Evolutionary conservation across 805 yeast species (phyloP).

Genomic region (Candida maris): DNA sequence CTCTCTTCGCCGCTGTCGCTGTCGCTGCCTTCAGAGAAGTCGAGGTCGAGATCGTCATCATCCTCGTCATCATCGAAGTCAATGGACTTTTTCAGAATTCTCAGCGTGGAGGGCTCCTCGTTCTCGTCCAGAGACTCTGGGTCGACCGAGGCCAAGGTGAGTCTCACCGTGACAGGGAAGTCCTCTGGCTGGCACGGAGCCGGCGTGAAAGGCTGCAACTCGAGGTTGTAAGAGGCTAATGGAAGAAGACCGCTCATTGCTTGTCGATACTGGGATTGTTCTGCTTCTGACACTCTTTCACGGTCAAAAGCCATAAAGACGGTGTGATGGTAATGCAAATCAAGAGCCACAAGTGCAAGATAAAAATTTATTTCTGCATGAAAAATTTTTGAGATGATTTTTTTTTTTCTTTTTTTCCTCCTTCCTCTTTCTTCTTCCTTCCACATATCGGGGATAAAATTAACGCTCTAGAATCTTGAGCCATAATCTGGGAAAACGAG

Average conservation of each 20-base stretch:
- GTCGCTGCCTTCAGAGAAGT: constrained; percentile 42
- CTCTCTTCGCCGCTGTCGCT: constrained; percentile 40
- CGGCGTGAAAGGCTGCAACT: constrained; percentile 82
- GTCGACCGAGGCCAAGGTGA: constrained; percentile 94
- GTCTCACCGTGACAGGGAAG: constrained; percentile 83
- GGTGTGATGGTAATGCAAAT: too few species aligned
- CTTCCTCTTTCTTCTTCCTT: too few species aligned
- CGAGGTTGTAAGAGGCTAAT: constrained; percentile 80
- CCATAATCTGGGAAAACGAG: too few species aligned
- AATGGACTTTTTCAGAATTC: constrained; percentile 70
- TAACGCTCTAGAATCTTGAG: too few species aligned
- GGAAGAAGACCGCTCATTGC: constrained; percentile 74
- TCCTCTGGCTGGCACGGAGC: constrained; percentile 83
- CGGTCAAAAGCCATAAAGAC: too few species aligned
- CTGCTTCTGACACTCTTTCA: too few species aligned
- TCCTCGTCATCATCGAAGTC: constrained; percentile 41
- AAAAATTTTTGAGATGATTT: constrained; percentile 1
- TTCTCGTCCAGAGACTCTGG: constrained; percentile 82
- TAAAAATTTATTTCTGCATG: too few species aligned
- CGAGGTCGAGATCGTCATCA: constrained; percentile 47
- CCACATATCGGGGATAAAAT: too few species aligned
- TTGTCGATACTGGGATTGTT: too few species aligned
- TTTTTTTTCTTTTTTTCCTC: constrained; percentile 1
- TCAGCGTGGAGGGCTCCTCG: constrained; percentile 81
- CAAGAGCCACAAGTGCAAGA: too few species aligned